Conservation (phyloP, 306 rosid species). For the Cucurbita argyrosperma region DNA sequence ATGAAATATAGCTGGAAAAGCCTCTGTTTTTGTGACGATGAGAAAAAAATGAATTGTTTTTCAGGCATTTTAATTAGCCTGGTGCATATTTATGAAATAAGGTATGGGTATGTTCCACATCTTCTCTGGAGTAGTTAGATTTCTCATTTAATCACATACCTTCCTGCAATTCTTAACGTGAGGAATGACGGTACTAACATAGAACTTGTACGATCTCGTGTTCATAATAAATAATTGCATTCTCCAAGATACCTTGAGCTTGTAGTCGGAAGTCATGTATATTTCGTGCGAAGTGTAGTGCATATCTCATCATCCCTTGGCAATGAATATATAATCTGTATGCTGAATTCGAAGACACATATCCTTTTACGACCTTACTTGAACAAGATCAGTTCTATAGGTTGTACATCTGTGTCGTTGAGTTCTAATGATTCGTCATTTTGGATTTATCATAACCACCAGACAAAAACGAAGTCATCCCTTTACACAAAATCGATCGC, state of each 20-base stretch:
- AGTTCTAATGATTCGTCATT: neutral
- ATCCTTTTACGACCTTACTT: neutral
- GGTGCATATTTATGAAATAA: neutral
- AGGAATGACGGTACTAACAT: neutral
- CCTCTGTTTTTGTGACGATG: neutral
- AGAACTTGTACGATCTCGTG: neutral
- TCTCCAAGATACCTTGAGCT: neutral
- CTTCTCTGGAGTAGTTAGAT: neutral
- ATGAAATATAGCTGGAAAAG: neutral
- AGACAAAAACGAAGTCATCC: neutral
- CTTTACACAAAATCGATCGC: neutral
- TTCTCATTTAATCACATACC: neutral
- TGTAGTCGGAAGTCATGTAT: neutral
- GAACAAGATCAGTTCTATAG: no score
- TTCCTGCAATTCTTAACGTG: neutral
- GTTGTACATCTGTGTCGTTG: no score
- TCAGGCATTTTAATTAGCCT: neutral
- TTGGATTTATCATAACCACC: neutral
- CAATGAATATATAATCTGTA: neutral
- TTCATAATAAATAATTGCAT: neutral
- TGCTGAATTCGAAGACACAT: neutral
- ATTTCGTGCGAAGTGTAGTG: neutral
- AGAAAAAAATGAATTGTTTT: neutral
- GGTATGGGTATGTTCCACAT: neutral
- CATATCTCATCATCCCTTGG: neutral